Base-by-base conservation (phyloP, 2,329 filamentous ascomycete genomes). In the Verticillium nonalfalfae region DNA sequence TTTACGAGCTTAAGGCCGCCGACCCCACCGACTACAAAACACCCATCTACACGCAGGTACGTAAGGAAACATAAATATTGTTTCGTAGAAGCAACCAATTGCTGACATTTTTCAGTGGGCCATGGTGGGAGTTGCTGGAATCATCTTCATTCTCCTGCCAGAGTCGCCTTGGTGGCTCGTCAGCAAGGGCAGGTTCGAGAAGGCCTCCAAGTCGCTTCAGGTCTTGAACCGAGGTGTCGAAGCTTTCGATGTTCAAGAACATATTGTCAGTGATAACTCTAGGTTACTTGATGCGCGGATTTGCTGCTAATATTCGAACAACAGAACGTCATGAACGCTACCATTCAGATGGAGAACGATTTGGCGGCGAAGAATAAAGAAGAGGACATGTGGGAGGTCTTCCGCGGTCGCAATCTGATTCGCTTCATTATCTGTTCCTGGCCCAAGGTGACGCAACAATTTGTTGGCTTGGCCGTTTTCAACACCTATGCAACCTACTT, bases 401-500 rank as follows among this genome's bases (percentile, higher is more conserved):
- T 77, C 66, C 67, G 70, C 15, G 75, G 75, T 6, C 72, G 71
- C 13, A 76, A 77, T 57, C 63, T 72, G 3, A 61, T 75, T 31
- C 71, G 75, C 3, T 75, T 75, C 60, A 57, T 76, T 6, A 75
- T 76, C 56, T 72, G 74, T 1, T 67, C 67, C 7, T 77, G 75
- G 75, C 74, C 75, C 1, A 76, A 76, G 61, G 69, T 76, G 34
- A 70, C 72, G 0, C 75, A 78, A 60, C 75, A 77, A 58, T 72
- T 76, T 60, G 72, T 76, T 7, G 75, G 75, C 0, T 61, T 77
- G 31, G 68, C 71, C 0, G 69, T 77, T 4, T 76, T 77, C 64
- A 75, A 74, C 57, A 75, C 72, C 0, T 76, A 74, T 55, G 73
- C 73, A 1, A 73, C 74, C 2, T 77, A 77, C 57, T 77, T 76